Evolutionary conservation across 148 eudicot species (phyloP).

Genomic region (Chenopodium berlandieri): DNA sequence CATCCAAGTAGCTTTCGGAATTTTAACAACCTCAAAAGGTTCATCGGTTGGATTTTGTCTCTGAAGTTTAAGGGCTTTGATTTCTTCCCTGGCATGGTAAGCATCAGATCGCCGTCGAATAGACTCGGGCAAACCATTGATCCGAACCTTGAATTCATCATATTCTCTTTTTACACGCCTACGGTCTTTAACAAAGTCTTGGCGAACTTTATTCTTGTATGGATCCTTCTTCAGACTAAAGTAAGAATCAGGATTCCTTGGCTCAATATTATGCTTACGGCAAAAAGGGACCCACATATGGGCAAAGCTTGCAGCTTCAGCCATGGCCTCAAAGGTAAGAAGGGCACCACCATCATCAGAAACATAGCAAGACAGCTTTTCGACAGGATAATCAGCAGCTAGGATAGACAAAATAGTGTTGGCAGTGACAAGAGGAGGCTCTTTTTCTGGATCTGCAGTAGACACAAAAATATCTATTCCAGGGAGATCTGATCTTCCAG

Average conservation of each 20-base stretch:
- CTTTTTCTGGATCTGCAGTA: slow-evolving; percentile 97
- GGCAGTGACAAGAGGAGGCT: slow-evolving; percentile 93
- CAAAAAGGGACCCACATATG: slow-evolving; percentile 89
- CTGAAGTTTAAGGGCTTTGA: slow-evolving; percentile 67
- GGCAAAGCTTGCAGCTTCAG: slow-evolving; percentile 95
- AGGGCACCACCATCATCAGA: slow-evolving; percentile 98
- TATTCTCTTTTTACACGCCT: slow-evolving; percentile 88
- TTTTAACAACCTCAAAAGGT: slow-evolving; percentile 59
- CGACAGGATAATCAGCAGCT: slow-evolving; percentile 88
- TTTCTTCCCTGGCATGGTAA: slow-evolving; percentile 82
- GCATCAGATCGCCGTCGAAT: slow-evolving; percentile 89
- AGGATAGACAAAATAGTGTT: slow-evolving; percentile 86
- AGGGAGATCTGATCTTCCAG: slow-evolving; percentile 92
- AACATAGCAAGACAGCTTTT: slow-evolving; percentile 89
- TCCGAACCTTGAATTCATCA: slow-evolving; percentile 91
- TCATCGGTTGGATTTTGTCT: slow-evolving; percentile 61
- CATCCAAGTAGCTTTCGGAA: slow-evolving; percentile 94
- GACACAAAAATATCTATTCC: slow-evolving; percentile 88
- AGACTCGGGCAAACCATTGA: slow-evolving; percentile 84
- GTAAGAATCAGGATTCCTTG: slow-evolving; percentile 86
- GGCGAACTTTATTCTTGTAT: slow-evolving; percentile 67
- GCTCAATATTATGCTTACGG: slow-evolving; percentile 86
- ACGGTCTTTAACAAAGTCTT: slow-evolving; percentile 86
- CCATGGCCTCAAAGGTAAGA: slow-evolving; percentile 96
- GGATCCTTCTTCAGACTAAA: slow-evolving; percentile 83